Conservation (phyloP, 495 filamentous ascomycete species). For the Parathielavia appendiculata region DNA sequence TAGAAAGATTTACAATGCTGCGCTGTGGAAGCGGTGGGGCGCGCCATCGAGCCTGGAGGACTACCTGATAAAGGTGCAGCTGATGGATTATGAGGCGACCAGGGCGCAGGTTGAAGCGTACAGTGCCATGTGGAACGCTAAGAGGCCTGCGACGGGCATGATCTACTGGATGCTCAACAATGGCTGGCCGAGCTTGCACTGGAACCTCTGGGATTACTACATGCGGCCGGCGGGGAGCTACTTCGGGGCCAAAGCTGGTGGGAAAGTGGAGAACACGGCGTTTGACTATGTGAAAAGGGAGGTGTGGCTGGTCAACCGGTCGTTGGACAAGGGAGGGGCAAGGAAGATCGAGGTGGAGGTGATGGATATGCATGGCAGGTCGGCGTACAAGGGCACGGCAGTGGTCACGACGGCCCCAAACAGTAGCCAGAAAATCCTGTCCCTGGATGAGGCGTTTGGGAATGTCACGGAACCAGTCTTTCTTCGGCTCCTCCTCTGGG, state of each 20-base stretch:
- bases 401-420: constrained; percentile 34
- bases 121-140: constrained; percentile 45
- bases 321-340: constrained; percentile 37
- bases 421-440: constrained; percentile 31
- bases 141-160: constrained; percentile 52
- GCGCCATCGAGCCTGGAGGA: constrained; percentile 48
- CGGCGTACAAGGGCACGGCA: constrained; percentile 31
- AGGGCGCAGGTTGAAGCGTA: constrained; percentile 57
- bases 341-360: constrained; percentile 45
- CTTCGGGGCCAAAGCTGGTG: constrained; percentile 54
- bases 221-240: constrained; percentile 53
- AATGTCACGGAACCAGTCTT: constrained; percentile 47
- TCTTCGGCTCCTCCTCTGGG: constrained; percentile 44
- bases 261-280: constrained; percentile 43
- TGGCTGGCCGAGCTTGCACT: constrained; percentile 61
- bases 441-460: constrained; percentile 31
- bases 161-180: constrained; percentile 69
- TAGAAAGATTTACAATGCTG: constrained; percentile 54
- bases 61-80: constrained; percentile 43
- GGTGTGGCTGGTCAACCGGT: constrained; percentile 55
- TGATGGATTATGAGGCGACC: constrained; percentile 50
- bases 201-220: constrained; percentile 64
- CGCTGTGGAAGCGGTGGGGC: constrained; percentile 50
- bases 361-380: constrained; percentile 44
- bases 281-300: constrained; percentile 47